Conservation (phyloP, 768 basidiomycete species). For the Boletus bicolor region DNA sequence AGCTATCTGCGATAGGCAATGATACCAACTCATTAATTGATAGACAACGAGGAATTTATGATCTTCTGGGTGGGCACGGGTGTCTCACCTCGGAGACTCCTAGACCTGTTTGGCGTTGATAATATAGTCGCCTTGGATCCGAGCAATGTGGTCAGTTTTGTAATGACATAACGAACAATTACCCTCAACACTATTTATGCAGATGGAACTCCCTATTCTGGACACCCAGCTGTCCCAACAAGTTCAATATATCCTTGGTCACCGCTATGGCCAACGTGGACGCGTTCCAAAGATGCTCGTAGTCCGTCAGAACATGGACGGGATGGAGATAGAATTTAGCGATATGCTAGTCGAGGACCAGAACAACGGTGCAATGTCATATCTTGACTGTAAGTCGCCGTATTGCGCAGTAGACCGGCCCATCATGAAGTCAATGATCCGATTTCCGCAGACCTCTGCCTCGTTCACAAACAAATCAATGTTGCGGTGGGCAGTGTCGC, state of each 20-base stretch:
- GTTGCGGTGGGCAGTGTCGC: slow-evolving; percentile 22
- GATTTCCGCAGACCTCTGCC: slow-evolving; percentile 27
- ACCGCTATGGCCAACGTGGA: slow-evolving; percentile 55
- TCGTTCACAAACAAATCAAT: slow-evolving; percentile 34
- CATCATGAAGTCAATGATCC: neutral
- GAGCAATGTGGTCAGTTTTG: slow-evolving; percentile 52
- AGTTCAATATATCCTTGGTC: slow-evolving; percentile 78
- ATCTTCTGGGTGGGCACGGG: slow-evolving; percentile 90
- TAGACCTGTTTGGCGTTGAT: slow-evolving; percentile 82
- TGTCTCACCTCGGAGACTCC: slow-evolving; percentile 75
- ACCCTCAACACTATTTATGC: slow-evolving; percentile 12
- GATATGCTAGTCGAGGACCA: slow-evolving; percentile 97
- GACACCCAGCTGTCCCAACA: slow-evolving; percentile 78
- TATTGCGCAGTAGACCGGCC: neutral
- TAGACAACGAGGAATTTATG: slow-evolving; percentile 85
- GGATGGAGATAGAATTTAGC: slow-evolving; percentile 88
- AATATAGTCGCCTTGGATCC: slow-evolving; percentile 68
- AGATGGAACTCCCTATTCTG: slow-evolving; percentile 71
- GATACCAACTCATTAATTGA: slow-evolving; percentile 10
- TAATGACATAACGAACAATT: neutral
- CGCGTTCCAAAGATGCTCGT: slow-evolving; percentile 62
- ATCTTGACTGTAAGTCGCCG: slow-evolving; percentile 72
- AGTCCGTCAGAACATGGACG: slow-evolving; percentile 91
- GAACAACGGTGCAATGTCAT: slow-evolving; percentile 94
- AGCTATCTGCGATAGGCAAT: slow-evolving; percentile 13